Evolutionary conservation across 306 rosid genomes (phyloP).

Genomic region (Clitoria ternatea): DNA sequence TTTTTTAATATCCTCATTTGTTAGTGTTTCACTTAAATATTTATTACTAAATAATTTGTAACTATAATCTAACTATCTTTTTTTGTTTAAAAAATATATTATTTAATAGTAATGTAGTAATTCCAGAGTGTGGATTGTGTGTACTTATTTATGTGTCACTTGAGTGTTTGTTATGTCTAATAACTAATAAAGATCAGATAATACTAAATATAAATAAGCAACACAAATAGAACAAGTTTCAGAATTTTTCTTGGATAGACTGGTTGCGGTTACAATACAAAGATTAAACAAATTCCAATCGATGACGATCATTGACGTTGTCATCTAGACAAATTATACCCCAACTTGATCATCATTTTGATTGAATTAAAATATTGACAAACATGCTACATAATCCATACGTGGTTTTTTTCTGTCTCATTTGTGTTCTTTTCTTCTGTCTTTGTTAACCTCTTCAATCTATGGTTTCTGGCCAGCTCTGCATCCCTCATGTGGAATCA

Average conservation of each 20-base stretch:
- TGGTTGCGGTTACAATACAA: conserved; percentile 1
- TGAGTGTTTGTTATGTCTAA: too few species aligned
- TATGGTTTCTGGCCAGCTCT: conserved; percentile 19
- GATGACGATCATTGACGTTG: conserved; percentile 3
- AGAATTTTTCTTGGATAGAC: not conserved
- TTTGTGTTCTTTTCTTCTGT: not conserved
- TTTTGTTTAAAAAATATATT: too few species aligned
- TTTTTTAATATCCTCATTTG: too few species aligned
- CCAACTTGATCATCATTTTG: not conserved
- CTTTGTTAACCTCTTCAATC: not conserved
- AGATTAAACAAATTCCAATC: conserved; percentile 10
- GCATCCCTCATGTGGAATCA: conserved; percentile 11
- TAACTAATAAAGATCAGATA: not conserved
- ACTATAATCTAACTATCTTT: too few species aligned
- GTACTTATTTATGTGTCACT: too few species aligned
- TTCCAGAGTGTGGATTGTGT: too few species aligned
- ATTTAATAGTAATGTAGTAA: too few species aligned
- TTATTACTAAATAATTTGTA: too few species aligned
- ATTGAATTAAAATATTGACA: conserved; percentile 11
- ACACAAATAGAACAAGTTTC: not conserved
- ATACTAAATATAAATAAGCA: not conserved
- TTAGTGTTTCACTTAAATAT: too few species aligned
- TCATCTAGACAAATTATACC: conserved; percentile 17
- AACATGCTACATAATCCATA: conserved; percentile 9
- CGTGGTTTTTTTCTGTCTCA: not conserved